Base-by-base conservation (phyloP, 2,329 filamentous ascomycete genomes). In the Thermoascus crustaceus region DNA sequence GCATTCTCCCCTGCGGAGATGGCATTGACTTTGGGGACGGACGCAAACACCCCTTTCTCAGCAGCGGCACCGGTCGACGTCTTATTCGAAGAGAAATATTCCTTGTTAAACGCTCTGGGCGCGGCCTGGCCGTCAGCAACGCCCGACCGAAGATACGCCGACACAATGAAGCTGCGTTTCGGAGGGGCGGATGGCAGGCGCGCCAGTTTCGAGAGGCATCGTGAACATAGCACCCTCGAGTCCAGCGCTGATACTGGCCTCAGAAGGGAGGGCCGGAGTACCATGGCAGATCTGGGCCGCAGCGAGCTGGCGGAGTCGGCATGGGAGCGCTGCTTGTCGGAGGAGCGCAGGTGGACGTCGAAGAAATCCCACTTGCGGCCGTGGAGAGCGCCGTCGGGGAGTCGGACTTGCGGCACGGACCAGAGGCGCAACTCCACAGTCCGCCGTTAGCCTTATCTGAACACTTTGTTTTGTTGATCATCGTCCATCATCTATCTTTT, bases 31-130 rank as follows among this genome's bases (percentile, higher is more conserved):
- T 53, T 40, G 2, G 53, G 48, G 14, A 53, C 44, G 2, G 56
- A 53, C 0, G 52, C 52, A 1, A 58, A 38, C 4, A 57, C 33
- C 2, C 44, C 49, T 8, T 48, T 39, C 22, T 48, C 55, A 2
- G 32, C 37, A 2, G 41, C 34, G 7, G 47, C 29, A 4, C 38
- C 34, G 27, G 47, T 49, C 3, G 43, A 44, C 1, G 49, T 35
- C 14, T 51, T 45, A 47, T 62, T 55, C 7, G 58, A 48, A n/a
- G 57, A 61, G 37, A 65, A 64, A 43, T 63, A 65, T 14, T 59
- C 47, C 43, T 58, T 61, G 24, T 60, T 49, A 8, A 63, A 39
- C 7, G 49, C 35, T 7, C 50, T 42, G 1, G 53, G 50, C 11
- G 51, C 32, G 4, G 49, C 39, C 31, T 52, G 51, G 18, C 47